A percentile compares a stretch with the other conserved stretches of the same genome.
These are phyloP conservation scores for Ilyonectria robusta DNA, from an alignment of 2,329 filamentous ascomycete species.

Conservation along the genomic window DNA sequence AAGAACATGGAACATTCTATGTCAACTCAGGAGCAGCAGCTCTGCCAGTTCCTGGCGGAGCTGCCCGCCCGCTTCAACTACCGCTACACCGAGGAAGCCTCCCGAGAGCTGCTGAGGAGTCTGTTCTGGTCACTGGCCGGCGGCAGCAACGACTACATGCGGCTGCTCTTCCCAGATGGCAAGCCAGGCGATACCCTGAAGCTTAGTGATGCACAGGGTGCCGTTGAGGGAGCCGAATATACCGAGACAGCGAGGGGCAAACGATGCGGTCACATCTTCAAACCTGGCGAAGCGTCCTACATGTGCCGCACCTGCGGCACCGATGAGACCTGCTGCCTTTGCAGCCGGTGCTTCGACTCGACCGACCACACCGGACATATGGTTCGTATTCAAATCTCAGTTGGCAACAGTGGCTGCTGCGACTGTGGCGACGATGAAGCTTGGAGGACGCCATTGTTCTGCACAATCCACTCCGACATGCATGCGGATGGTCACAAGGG, in stretches of 20 bases:
- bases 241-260: constrained; percentile 92
- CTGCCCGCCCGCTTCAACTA: constrained; percentile 81
- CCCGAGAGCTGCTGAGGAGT: constrained; percentile 79
- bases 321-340: constrained; percentile 96
- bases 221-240: constrained; percentile 95
- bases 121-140: constrained; percentile 91
- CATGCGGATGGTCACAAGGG: constrained; percentile 68
- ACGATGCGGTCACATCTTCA: constrained; percentile 97
- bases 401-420: constrained; percentile 95
- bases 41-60: constrained; percentile 85
- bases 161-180: constrained; percentile 86
- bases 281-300: constrained; percentile 93
- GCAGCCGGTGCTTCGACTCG: constrained; percentile 93
- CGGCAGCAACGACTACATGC: constrained; percentile 80
- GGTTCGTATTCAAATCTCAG: constrained; percentile 88
- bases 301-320: constrained; percentile 93
- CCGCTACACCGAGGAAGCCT: constrained; percentile 81
- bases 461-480: constrained; percentile 88
- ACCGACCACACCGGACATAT: constrained; percentile 96
- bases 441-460: constrained; percentile 89
- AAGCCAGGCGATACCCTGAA: constrained; percentile 77
- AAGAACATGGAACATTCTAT: constrained; percentile 66
- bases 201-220: constrained; percentile 88
- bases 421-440: constrained; percentile 97
- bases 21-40: constrained; percentile 82